Evolutionary conservation across 169 alveolate species (phyloP), one percentile per base, ranked within the genome.

Genomic region (Cryptosporidium parvum): DNA sequence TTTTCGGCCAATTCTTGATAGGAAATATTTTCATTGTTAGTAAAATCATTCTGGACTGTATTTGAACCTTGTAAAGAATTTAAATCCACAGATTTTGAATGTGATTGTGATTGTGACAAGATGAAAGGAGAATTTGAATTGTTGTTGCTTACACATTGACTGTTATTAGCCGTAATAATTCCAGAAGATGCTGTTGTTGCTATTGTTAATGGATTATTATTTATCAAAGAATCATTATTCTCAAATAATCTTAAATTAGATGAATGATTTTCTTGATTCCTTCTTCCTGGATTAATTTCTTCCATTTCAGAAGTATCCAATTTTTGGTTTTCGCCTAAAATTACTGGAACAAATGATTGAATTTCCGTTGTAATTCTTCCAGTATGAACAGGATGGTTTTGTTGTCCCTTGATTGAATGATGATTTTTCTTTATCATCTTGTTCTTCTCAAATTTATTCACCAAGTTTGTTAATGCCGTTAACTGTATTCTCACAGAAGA

Each of bases 111-210:
- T 16, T 29, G 18, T 8, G 31, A 10, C 53, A 35, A 12, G n/a
- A 73, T 73, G 37, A 33, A 53, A 21, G 72, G 86, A 37, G 86
- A 44, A 39, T 73, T 73, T 52, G 86, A 73, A 58, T 73, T 73
- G 71, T 73, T 73, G 18, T 52, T 73, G 18, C 86, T 73, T 16
- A 53, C 44, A 56, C 69, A 73, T 35, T 33, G 52, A 42, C 70
- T 73, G 68, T 39, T 51, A 44, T 56, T 73, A 10, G 56, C 70
- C 10, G 70, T 26, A 58, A 51, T 73, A 6, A 59, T 53, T n/a
- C 68, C 71, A 35, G 86, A 73, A 21, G 70, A 73, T n/a, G 51
- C 70, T 12, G 70, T 73, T 56, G 67, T 56, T 56, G 67, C 67
- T 26, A 56, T n/a, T 23, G 29, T 56, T 26, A 56, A 8, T 21